A percentile compares a stretch with the other conserved stretches of the same genome.
Conservation (phyloP, 2,329 filamentous ascomycete genomes). For the Trichoderma aggressivum region DNA sequence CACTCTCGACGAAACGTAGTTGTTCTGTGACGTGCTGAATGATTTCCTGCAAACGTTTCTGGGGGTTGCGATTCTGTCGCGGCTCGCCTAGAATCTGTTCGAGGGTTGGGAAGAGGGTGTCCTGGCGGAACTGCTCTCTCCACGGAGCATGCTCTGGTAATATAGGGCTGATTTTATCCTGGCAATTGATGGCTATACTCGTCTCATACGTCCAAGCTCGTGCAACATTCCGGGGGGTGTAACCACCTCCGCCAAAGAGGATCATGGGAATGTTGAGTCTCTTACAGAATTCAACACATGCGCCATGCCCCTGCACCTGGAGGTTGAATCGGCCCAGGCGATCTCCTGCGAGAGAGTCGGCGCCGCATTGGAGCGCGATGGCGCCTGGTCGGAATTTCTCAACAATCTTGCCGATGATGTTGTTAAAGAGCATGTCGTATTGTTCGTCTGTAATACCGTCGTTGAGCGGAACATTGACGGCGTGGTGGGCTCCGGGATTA, state of each 20-base stretch:
- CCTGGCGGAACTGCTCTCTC: slow-evolving; percentile 82
- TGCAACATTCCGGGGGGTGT: slow-evolving; percentile 94
- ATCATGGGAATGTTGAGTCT: slow-evolving; percentile 75
- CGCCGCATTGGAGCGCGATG: slow-evolving; percentile 93
- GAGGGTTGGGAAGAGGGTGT: slow-evolving; percentile 85
- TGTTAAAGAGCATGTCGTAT: slow-evolving; percentile 81
- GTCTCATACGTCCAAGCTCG: slow-evolving; percentile 97
- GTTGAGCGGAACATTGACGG: slow-evolving; percentile 84
- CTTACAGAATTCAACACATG: slow-evolving; percentile 88
- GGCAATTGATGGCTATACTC: slow-evolving; percentile 75
- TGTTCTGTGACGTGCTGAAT: slow-evolving; percentile 79
- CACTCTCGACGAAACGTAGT: slow-evolving; percentile 76
- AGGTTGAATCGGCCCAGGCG: slow-evolving; percentile 94
- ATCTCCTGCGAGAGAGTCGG: slow-evolving; percentile 91
- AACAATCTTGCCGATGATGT: slow-evolving; percentile 73
- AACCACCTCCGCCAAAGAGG: slow-evolving; percentile 90
- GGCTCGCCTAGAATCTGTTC: slow-evolving; percentile 65
- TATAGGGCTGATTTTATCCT: slow-evolving; percentile 64
- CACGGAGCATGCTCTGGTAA: slow-evolving; percentile 81
- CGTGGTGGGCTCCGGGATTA: slow-evolving; percentile 84
- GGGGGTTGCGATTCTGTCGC: slow-evolving; percentile 73
- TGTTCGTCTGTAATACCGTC: slow-evolving; percentile 90
- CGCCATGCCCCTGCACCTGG: slow-evolving; percentile 89
- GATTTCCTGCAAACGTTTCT: slow-evolving; percentile 71
- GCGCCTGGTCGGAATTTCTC: slow-evolving; percentile 82